Percentiles rank a stretch among this genome's conserved stretches.
Conservation (phyloP, 2,329 filamentous ascomycete genomes). For the Sclerotiophoma versabilis region DNA sequence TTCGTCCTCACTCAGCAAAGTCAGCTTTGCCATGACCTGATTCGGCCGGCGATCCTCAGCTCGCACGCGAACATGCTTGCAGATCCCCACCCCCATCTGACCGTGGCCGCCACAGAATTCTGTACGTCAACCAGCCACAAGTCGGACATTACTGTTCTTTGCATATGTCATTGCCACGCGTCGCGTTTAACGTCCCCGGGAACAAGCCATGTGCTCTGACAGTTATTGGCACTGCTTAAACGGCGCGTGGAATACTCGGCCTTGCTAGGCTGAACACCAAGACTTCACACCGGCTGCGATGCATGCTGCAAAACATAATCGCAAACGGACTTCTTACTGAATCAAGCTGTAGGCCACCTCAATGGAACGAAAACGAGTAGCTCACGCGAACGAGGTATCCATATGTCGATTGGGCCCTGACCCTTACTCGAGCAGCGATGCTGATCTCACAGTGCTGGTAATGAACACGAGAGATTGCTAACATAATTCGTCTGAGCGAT, state of each 20-base stretch:
- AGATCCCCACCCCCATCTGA: slow-evolving; percentile 4
- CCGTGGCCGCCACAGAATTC: background rate
- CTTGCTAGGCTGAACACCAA: background rate
- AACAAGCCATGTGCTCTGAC: slow-evolving; percentile 7
- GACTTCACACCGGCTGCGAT: background rate
- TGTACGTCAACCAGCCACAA: slow-evolving; percentile 6
- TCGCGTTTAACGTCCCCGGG: slow-evolving; percentile 18
- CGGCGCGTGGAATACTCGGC: background rate
- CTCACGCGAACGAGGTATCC: background rate
- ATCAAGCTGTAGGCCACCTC: background rate
- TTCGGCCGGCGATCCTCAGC: slow-evolving; percentile 5
- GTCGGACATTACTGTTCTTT: slow-evolving; percentile 8
- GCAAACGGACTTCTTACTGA: background rate
- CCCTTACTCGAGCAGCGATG: slow-evolving; percentile 3
- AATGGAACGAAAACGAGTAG: background rate
- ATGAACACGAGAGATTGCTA: slow-evolving; percentile 1
- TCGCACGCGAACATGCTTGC: slow-evolving; percentile 1
- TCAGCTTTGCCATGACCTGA: background rate
- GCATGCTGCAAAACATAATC: background rate
- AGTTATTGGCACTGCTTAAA: slow-evolving; percentile 1
- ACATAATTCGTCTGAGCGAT: slow-evolving; percentile 7
- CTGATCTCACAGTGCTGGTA: background rate
- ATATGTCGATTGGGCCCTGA: background rate
- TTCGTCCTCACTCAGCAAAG: background rate
- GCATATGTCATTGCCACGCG: slow-evolving; percentile 28